phyloP scores from a whole-genome alignment of 108 stramenopile genomes.

The Conticribra guillardii region DNA sequence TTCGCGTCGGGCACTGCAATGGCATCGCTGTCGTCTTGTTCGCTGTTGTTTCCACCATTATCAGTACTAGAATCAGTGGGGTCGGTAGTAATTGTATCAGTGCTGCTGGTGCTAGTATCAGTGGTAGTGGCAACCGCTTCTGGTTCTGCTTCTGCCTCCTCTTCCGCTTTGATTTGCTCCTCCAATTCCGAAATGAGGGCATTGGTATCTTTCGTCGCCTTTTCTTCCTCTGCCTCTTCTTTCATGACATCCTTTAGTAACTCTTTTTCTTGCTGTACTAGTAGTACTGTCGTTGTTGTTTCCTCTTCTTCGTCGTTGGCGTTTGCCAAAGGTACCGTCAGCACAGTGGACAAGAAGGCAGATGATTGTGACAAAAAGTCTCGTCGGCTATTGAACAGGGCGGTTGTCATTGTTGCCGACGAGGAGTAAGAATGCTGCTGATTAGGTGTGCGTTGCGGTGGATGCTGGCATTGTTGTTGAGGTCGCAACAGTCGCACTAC shows the following conservation, averaged over 20 bases:
- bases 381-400: not conserved
- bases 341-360: not conserved
- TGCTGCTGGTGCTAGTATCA: slow-evolving; percentile 35
- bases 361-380: slow-evolving; percentile 7
- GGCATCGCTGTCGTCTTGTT: slow-evolving; percentile 24
- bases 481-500: too few species aligned
- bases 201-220: not conserved
- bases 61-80: slow-evolving; percentile 38
- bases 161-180: slow-evolving; percentile 50
- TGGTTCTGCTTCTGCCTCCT: slow-evolving; percentile 15
- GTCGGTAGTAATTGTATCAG: too few species aligned
- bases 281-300: not conserved
- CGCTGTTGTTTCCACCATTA: slow-evolving; percentile 16
- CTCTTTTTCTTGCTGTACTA: not conserved
- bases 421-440: not conserved
- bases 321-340: not conserved
- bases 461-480: too few species aligned
- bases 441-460: too few species aligned
- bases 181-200: slow-evolving; percentile 67
- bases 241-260: not conserved
- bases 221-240: not conserved
- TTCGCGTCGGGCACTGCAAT: slow-evolving; percentile 2
- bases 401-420: not conserved
- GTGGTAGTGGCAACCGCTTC: slow-evolving; percentile 1
- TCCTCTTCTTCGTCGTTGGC: not conserved